Evolutionary conservation across 768 basidiomycete species (phyloP), one percentile per base, ranked within the genome.

Genomic region (Hypholoma fasciculare): DNA sequence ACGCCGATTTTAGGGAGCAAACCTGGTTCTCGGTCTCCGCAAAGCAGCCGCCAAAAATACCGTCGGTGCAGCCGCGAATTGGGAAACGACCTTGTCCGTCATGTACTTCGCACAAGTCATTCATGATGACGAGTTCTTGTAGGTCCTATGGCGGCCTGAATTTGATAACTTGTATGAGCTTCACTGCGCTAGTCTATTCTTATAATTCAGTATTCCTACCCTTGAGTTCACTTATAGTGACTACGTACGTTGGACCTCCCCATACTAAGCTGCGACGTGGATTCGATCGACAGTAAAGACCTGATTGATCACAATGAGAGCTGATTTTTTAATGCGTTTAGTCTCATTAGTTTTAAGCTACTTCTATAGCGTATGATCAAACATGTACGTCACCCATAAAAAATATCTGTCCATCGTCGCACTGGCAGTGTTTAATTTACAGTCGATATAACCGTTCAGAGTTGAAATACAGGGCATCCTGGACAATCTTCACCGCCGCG

Each of bases 381-480:
- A 23, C 23, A 23, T 23, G 23, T 23, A 23, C 23, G 23, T 23
- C 23, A 23, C 23, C 23, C 23, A 2, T 23, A 23, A 23, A 23
- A 23, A 23, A 23, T 23, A 23, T 23, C 23, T 23, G 23, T 23
- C 23, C 23, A 23, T 23, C 44, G 44, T 46, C 12, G 19, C 12
- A 46, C 1, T 16, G 19, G 40, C 40, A 43, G 7, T 17, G 20
- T 3, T 11, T 19, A 44, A 43, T 44, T 46, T 59, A 78, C 49
- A 92, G 71, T 7, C 76, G 74, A 64, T 92, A 92, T 16, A 92
- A 50, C 34, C 68, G 72, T 68, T 88, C 88, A 4, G 91, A 79
- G 48, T 85, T 92, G 52, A 85, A 76, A 65, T 91, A 91, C 30
- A 92, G 73, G 3, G 80, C 80, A 14, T 80, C 78, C 61, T 84